These are phyloP conservation scores for Populus euphratica DNA, from an alignment of 345 rosid genomes.

Conservation along the genomic window DNA sequence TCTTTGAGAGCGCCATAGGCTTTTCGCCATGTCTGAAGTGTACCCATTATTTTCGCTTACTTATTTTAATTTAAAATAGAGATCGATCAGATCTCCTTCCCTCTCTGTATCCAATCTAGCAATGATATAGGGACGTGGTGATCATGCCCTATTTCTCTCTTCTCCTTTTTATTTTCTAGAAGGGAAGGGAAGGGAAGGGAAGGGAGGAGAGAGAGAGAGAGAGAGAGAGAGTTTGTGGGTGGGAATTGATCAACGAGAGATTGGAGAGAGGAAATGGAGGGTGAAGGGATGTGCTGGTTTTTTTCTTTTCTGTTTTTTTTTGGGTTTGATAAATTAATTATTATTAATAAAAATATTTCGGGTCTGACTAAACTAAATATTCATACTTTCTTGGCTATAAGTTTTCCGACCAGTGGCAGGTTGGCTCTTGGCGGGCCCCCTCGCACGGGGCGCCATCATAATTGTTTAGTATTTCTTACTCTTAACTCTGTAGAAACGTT, in stretches of 20 bases:
- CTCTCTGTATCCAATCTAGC: background rate
- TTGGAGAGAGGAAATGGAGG: background rate
- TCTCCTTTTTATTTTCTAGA: background rate
- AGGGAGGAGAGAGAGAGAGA: background rate
- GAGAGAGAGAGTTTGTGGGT: background rate
- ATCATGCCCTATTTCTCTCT: conserved; percentile 19
- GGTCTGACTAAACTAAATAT: background rate
- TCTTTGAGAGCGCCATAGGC: conserved; percentile 98
- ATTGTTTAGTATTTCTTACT: background rate
- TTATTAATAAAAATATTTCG: background rate
- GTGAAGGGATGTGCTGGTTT: background rate
- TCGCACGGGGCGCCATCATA: background rate
- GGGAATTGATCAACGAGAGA: conserved; percentile 8
- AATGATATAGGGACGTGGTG: conserved; percentile 21
- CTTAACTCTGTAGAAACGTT: too few relatives aligned
- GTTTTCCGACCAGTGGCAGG: background rate
- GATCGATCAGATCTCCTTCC: background rate
- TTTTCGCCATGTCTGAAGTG: conserved; percentile 92
- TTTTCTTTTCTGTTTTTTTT: background rate
- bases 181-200: background rate
- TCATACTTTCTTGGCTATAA: background rate
- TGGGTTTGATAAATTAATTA: background rate
- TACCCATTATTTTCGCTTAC: conserved; percentile 49
- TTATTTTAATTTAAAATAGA: background rate
- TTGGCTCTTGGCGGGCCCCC: conserved; percentile 17